Base-by-base conservation (phyloP, 2,329 filamentous ascomycete species). In the Diaporthe caulivora region DNA sequence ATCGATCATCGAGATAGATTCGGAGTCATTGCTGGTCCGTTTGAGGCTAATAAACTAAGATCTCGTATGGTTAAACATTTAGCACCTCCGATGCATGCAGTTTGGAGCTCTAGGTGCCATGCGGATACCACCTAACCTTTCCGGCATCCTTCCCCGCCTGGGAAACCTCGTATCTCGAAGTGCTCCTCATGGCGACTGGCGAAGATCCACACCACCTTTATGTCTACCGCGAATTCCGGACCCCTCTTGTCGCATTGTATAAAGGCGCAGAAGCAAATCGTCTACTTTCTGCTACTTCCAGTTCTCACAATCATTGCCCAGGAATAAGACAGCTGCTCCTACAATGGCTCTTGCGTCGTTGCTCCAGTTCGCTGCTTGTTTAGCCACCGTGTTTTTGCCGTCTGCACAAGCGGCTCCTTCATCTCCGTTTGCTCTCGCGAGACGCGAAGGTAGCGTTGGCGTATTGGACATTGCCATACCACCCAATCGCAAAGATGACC, bases 51-150 rank as follows among this genome's bases (percentile, higher is more conserved):
- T 37, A 26, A 1, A 15, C 40, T 37, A 34, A 51, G 21, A n/a
- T 51, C 44, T 65, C n/a, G 62, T 18, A 10, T 13, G 44, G 44
- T 6, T 65, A 51, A 65, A 51, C 0, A 47, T 65, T 37, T 40
- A 18, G 47, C 62, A 51, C 21, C 21, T 49, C 26, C 24, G 13
- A 8, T 53, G 51, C 13, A 49, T 49, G 21, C n/a, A 21, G 44
- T 40, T n/a, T n/a, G n/a, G n/a, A 40, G 37, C 13, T 29, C 26
- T 47, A 18, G 2, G 17, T 34, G 60, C n/a, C 21, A 24, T 29
- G 42, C 26, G 26, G 51, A 51, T 65, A 65, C 62, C 31, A 65
- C 60, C 60, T 65, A 65, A 65, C 44, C 29, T 37, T 51, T 65
- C 44, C 44, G 60, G 60, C 26, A 51, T 65, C 24, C 11, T 65